Conservation (phyloP, 805 yeast genomes). For the Pichia paraexigua region DNA sequence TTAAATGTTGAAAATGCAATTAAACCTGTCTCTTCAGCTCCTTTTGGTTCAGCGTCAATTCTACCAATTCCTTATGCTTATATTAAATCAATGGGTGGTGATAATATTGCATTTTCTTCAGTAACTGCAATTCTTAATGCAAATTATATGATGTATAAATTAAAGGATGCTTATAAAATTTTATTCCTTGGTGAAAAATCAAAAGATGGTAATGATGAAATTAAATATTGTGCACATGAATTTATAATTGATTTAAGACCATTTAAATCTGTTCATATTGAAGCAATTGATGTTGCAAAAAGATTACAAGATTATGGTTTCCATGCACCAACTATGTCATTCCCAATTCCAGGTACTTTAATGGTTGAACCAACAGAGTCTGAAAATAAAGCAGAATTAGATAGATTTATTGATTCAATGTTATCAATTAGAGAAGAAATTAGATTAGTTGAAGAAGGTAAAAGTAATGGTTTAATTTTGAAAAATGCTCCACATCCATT, state of each 20-base stretch:
- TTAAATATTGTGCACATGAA: constrained; percentile 90
- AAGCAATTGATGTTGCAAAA: constrained; percentile 95
- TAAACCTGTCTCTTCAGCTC: constrained; percentile 81
- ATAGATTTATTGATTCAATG: constrained; percentile 84
- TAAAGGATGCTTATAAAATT: constrained; percentile 64
- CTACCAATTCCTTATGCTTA: constrained; percentile 92
- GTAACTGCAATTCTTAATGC: constrained; percentile 90
- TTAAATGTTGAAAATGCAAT: constrained; percentile 41
- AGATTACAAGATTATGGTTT: constrained; percentile 96
- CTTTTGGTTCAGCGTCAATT: constrained; percentile 91
- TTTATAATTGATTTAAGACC: constrained; percentile 88
- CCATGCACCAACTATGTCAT: constrained; percentile 98
- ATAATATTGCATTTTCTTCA: constrained; percentile 78
- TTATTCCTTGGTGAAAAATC: constrained; percentile 53
- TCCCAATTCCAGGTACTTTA: constrained; percentile 95
- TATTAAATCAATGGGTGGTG: constrained; percentile 87
- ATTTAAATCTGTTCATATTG: constrained; percentile 71
- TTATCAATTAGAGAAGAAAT: constrained; percentile 79
- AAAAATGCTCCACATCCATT: constrained; percentile 91
- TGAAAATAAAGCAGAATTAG: constrained; percentile 80
- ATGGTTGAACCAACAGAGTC: constrained; percentile 99
- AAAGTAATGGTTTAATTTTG: constrained; percentile 58
- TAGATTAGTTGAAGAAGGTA: constrained; percentile 57
- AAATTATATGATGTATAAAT: constrained; percentile 83
- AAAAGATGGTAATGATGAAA: constrained; percentile 17